A percentile compares a stretch with the other conserved stretches of the same genome.
phyloP scores from a whole-genome alignment of 768 basidiomycete genomes.

The Suillus subaureus region DNA sequence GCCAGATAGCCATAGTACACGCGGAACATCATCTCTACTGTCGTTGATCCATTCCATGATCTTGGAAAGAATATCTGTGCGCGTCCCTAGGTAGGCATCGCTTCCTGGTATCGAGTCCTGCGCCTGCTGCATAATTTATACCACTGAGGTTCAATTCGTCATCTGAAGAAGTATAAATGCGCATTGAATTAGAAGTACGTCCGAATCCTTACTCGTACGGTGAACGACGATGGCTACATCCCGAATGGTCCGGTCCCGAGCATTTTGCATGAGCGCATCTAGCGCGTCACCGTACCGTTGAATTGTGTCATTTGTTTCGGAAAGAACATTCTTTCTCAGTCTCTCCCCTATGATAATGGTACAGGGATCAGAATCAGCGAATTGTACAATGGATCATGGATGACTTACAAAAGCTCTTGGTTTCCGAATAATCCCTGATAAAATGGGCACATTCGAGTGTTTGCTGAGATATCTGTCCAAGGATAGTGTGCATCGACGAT shows the following conservation, averaged over 20 bases:
- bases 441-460: slow-evolving; percentile 12
- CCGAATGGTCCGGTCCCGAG: slow-evolving; percentile 3
- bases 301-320: background rate
- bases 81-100: slow-evolving; percentile 27
- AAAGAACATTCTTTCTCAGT: background rate
- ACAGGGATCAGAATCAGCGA: background rate
- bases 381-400: background rate
- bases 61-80: slow-evolving; percentile 25
- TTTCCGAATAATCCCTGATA: slow-evolving; percentile 12
- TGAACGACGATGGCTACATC: background rate
- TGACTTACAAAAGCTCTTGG: slow-evolving; percentile 13
- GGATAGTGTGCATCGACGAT: background rate
- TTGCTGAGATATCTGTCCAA: slow-evolving; percentile 10
- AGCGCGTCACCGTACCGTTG: background rate
- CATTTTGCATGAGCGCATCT: slow-evolving; percentile 9
- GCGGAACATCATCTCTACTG: slow-evolving; percentile 8
- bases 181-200: background rate
- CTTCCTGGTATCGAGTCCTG: slow-evolving; percentile 11
- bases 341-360: background rate
- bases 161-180: background rate
- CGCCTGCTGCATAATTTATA: slow-evolving; percentile 7
- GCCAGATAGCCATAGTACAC: slow-evolving; percentile 26
- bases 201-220: slow-evolving; percentile 7
- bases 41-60: slow-evolving; percentile 28
- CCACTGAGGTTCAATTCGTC: slow-evolving; percentile 5